A percentile compares a stretch with the other conserved stretches of the same genome.
phyloP scores from a whole-genome alignment of 2,329 filamentous ascomycete species.

The Coniochaeta sp. region DNA sequence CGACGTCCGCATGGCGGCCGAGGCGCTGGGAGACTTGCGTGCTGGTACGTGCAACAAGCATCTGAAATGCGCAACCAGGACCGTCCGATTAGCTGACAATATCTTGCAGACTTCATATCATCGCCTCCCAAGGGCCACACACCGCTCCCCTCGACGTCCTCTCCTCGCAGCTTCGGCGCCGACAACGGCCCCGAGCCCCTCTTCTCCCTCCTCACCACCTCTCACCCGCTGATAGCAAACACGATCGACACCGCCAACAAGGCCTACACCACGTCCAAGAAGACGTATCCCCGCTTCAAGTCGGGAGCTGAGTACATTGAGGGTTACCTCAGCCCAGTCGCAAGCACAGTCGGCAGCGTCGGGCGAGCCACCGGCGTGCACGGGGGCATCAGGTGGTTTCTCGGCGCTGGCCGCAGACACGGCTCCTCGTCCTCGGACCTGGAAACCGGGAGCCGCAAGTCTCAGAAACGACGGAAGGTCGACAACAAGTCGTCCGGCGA shows the following conservation, averaged over 20 bases:
- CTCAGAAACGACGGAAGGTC: conserved; percentile 53
- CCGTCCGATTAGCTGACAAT: neutral
- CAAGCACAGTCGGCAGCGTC: conserved; percentile 78
- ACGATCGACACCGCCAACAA: conserved; percentile 80
- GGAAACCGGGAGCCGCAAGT: conserved; percentile 35
- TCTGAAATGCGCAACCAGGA: neutral
- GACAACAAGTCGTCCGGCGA: conserved; percentile 28
- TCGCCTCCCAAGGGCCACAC: conserved; percentile 46
- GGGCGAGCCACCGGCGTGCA: conserved; percentile 84
- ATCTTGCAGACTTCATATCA: conserved; percentile 53
- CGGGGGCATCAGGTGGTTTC: conserved; percentile 76
- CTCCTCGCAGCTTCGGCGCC: conserved; percentile 30
- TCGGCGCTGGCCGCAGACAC: conserved; percentile 53
- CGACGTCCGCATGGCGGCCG: conserved; percentile 63
- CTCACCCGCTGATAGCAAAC: conserved; percentile 77
- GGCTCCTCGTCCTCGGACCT: conserved; percentile 37
- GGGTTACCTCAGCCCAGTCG: conserved; percentile 77
- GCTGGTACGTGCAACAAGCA: conserved; percentile 54
- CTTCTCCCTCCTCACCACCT: conserved; percentile 77
- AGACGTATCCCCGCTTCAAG: conserved; percentile 82
- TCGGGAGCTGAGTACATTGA: conserved; percentile 89
- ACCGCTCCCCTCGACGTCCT: conserved; percentile 27
- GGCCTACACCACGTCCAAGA: conserved; percentile 81
- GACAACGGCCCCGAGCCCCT: conserved; percentile 58
- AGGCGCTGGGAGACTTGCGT: conserved; percentile 67